A percentile compares a stretch with the other conserved stretches of the same genome.
Conservation (phyloP, 495 filamentous ascomycete genomes). For the Astrothelium macrocarpum region DNA sequence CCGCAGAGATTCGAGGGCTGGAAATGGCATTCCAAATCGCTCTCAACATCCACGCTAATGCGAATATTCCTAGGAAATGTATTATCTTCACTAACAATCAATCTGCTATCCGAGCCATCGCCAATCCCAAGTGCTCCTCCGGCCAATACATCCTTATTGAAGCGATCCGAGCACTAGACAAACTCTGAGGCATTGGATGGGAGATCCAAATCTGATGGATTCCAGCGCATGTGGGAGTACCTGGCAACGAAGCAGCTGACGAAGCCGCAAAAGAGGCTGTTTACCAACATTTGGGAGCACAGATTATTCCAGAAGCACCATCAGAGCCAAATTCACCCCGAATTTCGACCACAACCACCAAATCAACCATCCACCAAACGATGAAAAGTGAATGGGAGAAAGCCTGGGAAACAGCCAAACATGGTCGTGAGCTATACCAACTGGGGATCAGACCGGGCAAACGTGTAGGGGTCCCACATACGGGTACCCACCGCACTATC, state of each 20-base stretch:
- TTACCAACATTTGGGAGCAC: not conserved
- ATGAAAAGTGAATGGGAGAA: not conserved
- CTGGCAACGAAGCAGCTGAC: not conserved
- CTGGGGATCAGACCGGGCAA: not conserved
- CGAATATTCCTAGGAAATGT: constrained; percentile 5
- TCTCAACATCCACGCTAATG: not conserved
- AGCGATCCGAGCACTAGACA: constrained; percentile 1
- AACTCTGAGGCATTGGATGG: not conserved
- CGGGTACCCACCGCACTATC: no score
- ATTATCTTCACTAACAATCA: constrained; percentile 14
- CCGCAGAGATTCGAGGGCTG: not conserved
- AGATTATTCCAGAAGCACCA: not conserved
- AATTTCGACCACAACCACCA: not conserved
- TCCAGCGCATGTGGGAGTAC: not conserved
- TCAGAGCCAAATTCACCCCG: not conserved
- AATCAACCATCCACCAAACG: not conserved
- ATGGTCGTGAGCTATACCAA: not conserved
- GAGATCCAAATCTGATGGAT: not conserved
- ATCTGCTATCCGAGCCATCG: constrained; percentile 11
- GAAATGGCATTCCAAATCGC: not conserved
- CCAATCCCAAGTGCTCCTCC: constrained; percentile 9
- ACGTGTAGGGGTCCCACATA: not conserved
- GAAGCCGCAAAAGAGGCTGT: not conserved
- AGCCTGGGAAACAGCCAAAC: not conserved
- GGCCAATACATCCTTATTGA: constrained; percentile 14